Evolutionary conservation across 768 basidiomycete genomes (phyloP).

Genomic region (Pleurotus giganteus): DNA sequence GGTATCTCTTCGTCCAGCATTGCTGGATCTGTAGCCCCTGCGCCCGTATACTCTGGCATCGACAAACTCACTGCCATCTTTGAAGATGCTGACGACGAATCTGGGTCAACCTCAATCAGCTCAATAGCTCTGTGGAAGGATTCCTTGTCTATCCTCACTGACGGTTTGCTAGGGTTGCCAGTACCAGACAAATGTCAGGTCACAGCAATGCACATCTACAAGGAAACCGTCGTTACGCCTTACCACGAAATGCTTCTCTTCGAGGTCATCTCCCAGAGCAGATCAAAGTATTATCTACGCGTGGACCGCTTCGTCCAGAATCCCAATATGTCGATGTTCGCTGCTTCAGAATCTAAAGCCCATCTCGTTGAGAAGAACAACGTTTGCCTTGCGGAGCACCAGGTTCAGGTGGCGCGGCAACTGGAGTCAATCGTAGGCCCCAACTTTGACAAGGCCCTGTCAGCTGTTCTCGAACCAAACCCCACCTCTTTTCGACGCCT

Average conservation of each 20-base stretch:
- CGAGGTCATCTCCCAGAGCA: not conserved
- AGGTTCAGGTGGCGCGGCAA: not conserved
- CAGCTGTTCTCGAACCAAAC: not conserved
- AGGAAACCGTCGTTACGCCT: not conserved
- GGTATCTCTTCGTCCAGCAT: not conserved
- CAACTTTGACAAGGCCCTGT: not conserved
- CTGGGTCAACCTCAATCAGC: constrained; percentile 3
- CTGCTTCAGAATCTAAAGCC: constrained; percentile 1
- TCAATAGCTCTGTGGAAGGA: constrained; percentile 2
- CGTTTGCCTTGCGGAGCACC: constrained; percentile 1
- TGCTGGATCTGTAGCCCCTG: not conserved
- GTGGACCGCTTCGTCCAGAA: constrained; percentile 4
- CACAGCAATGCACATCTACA: constrained; percentile 4
- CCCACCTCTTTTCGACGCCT: constrained; percentile 1
- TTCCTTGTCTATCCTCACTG: not conserved
- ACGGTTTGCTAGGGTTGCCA: not conserved
- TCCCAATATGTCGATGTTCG: constrained; percentile 6
- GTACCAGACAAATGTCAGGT: constrained; percentile 7
- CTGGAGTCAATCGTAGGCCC: constrained; percentile 1
- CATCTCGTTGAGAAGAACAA: not conserved
- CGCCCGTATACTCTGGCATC: constrained; percentile 4
- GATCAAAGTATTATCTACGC: constrained; percentile 1
- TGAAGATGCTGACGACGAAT: not conserved
- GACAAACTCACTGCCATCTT: constrained; percentile 7
- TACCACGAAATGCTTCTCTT: constrained; percentile 10